Evolutionary conservation across 495 filamentous ascomycete genomes (phyloP).

Genomic region (Mycothermus thermophilus): DNA sequence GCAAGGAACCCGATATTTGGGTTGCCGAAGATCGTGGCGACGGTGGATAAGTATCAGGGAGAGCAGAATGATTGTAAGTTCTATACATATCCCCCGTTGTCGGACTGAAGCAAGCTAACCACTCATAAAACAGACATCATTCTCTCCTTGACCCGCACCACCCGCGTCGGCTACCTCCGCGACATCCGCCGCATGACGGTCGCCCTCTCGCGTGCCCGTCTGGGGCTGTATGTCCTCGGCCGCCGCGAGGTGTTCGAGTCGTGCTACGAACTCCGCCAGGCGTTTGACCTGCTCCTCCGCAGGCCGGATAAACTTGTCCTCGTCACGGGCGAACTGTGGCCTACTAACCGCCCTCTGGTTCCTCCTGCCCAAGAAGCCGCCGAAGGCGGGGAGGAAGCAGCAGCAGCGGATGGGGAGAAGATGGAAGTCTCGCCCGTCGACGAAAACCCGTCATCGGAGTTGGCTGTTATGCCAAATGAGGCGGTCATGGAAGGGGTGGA

Average conservation of each 20-base stretch:
- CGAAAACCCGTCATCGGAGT: neutral
- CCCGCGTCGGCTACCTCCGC: slow-evolving; percentile 80
- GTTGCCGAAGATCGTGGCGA: slow-evolving; percentile 76
- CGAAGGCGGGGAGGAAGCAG: slow-evolving; percentile 12
- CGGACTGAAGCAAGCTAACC: too few relatives aligned
- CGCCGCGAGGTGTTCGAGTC: slow-evolving; percentile 79
- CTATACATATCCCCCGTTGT: too few relatives aligned
- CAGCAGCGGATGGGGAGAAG: too few relatives aligned
- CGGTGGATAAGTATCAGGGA: slow-evolving; percentile 97
- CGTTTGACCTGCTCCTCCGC: slow-evolving; percentile 60
- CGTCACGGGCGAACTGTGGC: slow-evolving; percentile 75
- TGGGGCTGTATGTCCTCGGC: slow-evolving; percentile 88
- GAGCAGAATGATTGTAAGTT: slow-evolving; percentile 96
- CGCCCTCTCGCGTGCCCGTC: slow-evolving; percentile 82
- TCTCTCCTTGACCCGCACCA: slow-evolving; percentile 79
- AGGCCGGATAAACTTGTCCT: slow-evolving; percentile 67
- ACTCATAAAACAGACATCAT: slow-evolving; percentile 65
- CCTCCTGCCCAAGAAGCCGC: slow-evolving; percentile 46
- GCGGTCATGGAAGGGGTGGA: slow-evolving; percentile 77
- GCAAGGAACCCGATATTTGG: slow-evolving; percentile 75
- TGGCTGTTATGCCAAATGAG: slow-evolving; percentile 27
- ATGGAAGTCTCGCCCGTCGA: too few relatives aligned
- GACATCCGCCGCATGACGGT: slow-evolving; percentile 91
- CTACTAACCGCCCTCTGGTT: slow-evolving; percentile 46
- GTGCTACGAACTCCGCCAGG: slow-evolving; percentile 74